phyloP scores from a whole-genome alignment of 2,329 filamentous ascomycete genomes.

The Chrysosporium queenslandicum region DNA sequence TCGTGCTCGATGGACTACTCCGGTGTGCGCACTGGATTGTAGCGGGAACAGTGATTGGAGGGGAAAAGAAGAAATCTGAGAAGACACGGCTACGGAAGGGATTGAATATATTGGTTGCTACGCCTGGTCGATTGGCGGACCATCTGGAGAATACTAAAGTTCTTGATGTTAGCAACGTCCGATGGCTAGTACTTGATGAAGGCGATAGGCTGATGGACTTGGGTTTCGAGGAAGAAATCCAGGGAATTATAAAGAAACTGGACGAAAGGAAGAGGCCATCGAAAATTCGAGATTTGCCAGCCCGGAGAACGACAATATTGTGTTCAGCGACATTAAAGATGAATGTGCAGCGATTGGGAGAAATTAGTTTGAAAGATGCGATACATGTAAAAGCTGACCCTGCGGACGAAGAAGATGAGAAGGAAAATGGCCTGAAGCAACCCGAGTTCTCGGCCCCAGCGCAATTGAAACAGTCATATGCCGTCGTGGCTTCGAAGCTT shows the following conservation, averaged over 20 bases:
- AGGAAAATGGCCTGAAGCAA: constrained; percentile 42
- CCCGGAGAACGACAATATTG: constrained; percentile 70
- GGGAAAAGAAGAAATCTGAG: constrained; percentile 67
- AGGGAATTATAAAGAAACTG: constrained; percentile 72
- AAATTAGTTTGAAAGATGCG: constrained; percentile 90
- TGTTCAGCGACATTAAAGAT: constrained; percentile 98
- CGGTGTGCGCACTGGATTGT: constrained; percentile 92
- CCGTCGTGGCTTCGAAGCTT: constrained; percentile 78
- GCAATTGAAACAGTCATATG: constrained; percentile 86
- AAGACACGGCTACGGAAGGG: constrained; percentile 91
- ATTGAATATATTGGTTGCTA: constrained; percentile 90
- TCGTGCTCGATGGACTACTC: constrained; percentile 73
- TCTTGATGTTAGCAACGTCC: constrained; percentile 74
- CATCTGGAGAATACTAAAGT: constrained; percentile 88
- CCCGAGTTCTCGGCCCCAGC: constrained; percentile 69
- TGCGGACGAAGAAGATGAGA: constrained; percentile 43
- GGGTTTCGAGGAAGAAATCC: constrained; percentile 89
- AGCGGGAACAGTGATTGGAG: constrained; percentile 69
- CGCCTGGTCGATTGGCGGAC: constrained; percentile 80
- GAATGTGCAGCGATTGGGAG: constrained; percentile 85
- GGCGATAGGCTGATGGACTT: constrained; percentile 97
- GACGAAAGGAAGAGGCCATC: constrained; percentile 55
- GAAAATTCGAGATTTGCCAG: constrained; percentile 56
- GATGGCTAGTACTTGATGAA: constrained; percentile 92
- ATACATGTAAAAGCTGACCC: constrained; percentile 68